These are phyloP conservation scores for Lecanicillium sp. DNA, from an alignment of 2,329 filamentous ascomycete genomes.

Conservation along the genomic window DNA sequence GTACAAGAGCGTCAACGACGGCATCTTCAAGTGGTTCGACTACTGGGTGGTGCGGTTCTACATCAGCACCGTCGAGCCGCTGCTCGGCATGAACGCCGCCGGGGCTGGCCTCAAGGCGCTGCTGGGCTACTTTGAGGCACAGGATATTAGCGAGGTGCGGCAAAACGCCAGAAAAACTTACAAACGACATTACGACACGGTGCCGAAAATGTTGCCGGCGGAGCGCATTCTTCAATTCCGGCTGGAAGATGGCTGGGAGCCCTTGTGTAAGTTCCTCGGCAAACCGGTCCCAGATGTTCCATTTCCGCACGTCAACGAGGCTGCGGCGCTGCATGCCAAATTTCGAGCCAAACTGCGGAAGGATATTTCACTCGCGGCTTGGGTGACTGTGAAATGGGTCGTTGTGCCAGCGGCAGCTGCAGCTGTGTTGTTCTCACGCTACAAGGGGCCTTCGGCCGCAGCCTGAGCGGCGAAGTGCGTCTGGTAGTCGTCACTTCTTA, in stretches of 20 bases:
- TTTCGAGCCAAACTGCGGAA: constrained; percentile 9
- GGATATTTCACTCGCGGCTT: not conserved
- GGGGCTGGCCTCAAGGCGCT: constrained; percentile 17
- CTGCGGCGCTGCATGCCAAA: constrained; percentile 11
- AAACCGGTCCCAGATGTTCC: constrained; percentile 23
- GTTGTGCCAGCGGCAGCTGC: too few species aligned
- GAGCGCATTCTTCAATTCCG: constrained; percentile 27
- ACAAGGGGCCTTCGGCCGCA: too few species aligned
- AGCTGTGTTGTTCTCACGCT: too few species aligned
- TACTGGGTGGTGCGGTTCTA: constrained; percentile 7
- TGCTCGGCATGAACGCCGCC: constrained; percentile 23
- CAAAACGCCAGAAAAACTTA: constrained; percentile 17
- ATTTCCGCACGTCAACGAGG: constrained; percentile 26
- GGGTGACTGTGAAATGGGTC: too few species aligned
- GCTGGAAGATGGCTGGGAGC: constrained; percentile 26
- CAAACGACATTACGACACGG: constrained; percentile 12
- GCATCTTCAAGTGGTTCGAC: too few species aligned
- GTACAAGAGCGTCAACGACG: not conserved
- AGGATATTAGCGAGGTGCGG: constrained; percentile 14
- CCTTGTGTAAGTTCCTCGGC: constrained; percentile 24
- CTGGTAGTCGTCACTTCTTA: too few species aligned
- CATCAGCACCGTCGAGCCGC: constrained; percentile 17
- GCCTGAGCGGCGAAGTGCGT: too few species aligned
- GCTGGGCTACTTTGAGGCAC: constrained; percentile 19
- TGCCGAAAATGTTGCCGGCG: constrained; percentile 22